phyloP scores from a whole-genome alignment of 495 filamentous ascomycete species.

The Penicillium ochrochloron region DNA sequence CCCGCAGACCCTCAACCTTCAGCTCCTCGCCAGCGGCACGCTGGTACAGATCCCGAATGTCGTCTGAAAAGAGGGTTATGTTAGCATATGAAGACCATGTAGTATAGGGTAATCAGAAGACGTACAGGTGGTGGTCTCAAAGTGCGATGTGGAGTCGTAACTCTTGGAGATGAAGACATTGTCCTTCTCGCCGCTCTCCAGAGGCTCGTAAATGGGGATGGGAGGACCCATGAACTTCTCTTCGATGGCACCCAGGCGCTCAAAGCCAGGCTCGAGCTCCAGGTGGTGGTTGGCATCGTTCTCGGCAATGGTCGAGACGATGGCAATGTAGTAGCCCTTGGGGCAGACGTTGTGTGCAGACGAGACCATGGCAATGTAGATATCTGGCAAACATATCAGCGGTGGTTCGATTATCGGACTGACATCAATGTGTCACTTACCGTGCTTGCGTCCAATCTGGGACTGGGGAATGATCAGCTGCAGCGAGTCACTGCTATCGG shows the following conservation, averaged over 20 bases:
- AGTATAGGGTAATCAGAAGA: neutral
- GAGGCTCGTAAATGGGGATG: conserved; percentile 90
- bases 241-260: conserved; percentile 90
- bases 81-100: conserved; percentile 8
- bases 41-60: conserved; percentile 91
- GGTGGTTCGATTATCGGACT: neutral
- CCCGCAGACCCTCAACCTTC: conserved; percentile 62
- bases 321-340: conserved; percentile 98
- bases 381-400: conserved; percentile 63
- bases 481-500: conserved; percentile 85
- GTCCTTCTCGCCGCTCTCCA: conserved; percentile 83
- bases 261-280: conserved; percentile 91
- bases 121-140: conserved; percentile 84
- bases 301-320: conserved; percentile 97
- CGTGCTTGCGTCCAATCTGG: conserved; percentile 92
- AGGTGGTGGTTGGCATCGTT: conserved; percentile 88
- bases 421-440: conserved; percentile 50
- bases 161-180: conserved; percentile 98
- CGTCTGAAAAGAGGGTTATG: conserved; percentile 59
- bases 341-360: conserved; percentile 98
- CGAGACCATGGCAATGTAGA: conserved; percentile 97
- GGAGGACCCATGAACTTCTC: conserved; percentile 96
- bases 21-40: conserved; percentile 88
- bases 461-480: conserved; percentile 98
- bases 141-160: conserved; percentile 97